phyloP scores from a whole-genome alignment of 768 basidiomycete genomes.

The Boletus huronensis region DNA sequence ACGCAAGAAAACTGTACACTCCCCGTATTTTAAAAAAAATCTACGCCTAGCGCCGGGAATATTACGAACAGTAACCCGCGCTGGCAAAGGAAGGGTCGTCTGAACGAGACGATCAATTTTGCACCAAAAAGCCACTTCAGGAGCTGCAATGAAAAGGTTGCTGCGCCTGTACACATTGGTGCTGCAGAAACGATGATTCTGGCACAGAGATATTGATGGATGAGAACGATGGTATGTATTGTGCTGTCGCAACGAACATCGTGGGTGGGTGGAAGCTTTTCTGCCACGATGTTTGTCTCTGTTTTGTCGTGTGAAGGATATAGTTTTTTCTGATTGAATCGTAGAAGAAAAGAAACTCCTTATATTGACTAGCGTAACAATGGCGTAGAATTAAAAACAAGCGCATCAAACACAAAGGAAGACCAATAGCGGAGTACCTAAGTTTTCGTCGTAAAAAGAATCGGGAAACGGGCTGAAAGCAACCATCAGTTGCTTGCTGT shows the following conservation, averaged over 20 bases:
- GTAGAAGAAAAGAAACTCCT: constrained; percentile 13
- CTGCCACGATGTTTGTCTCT: constrained; percentile 5
- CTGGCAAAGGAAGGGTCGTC: constrained; percentile 10
- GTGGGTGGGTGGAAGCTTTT: neutral
- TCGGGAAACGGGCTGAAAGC: constrained; percentile 11
- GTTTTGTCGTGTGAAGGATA: neutral
- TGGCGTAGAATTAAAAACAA: constrained; percentile 31
- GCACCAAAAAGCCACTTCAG: constrained; percentile 33
- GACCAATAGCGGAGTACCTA: constrained; percentile 35
- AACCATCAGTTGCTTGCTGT: constrained; percentile 16
- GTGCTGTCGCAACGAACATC: neutral
- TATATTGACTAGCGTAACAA: constrained; percentile 30
- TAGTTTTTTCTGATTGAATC: constrained; percentile 2
- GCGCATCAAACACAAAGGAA: constrained; percentile 27
- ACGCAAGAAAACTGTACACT: constrained; percentile 10
- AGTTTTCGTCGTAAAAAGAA: constrained; percentile 33
- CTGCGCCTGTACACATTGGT: constrained; percentile 34
- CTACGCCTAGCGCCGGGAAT: constrained; percentile 7
- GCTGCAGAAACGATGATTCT: constrained; percentile 5
- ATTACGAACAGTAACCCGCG: neutral
- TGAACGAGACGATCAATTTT: constrained; percentile 13
- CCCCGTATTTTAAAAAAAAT: neutral
- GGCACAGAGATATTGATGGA: neutral
- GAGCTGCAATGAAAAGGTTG: constrained; percentile 27
- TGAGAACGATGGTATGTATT: neutral